phyloP scores from a whole-genome alignment of 495 filamentous ascomycete genomes.

The Cenococcum geophilum region DNA sequence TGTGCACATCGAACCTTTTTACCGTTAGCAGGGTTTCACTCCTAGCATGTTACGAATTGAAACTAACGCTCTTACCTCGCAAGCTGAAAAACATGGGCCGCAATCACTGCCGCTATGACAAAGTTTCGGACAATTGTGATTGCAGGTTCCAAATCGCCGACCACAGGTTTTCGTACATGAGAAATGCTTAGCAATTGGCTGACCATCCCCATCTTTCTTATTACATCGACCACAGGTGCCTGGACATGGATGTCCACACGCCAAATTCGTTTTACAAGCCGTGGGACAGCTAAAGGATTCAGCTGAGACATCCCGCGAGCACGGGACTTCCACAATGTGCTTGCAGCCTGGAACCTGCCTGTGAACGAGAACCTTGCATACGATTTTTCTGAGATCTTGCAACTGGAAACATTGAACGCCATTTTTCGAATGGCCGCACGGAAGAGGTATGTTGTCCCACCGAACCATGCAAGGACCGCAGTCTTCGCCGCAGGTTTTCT shows the following conservation, averaged over 20 bases:
- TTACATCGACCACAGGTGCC: too few relatives aligned
- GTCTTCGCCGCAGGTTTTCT: constrained; percentile 44
- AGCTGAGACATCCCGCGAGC: constrained; percentile 40
- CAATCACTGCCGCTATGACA: constrained; percentile 55
- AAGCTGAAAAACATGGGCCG: constrained; percentile 48
- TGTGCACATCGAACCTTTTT: constrained; percentile 51
- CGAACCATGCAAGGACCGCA: constrained; percentile 37
- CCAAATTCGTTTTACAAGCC: too few relatives aligned
- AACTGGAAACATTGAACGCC: constrained; percentile 34
- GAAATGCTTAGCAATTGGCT: not conserved
- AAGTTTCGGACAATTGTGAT: constrained; percentile 47
- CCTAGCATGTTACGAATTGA: not conserved
- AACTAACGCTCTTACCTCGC: constrained; percentile 40
- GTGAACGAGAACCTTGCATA: constrained; percentile 31
- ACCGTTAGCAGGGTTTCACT: not conserved
- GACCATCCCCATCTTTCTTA: constrained; percentile 38
- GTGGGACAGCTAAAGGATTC: not conserved
- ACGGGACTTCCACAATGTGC: constrained; percentile 50
- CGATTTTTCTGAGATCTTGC: constrained; percentile 26
- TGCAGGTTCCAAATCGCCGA: constrained; percentile 40
- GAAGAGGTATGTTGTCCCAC: constrained; percentile 34
- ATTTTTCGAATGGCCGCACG: constrained; percentile 52
- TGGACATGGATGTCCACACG: too few relatives aligned
- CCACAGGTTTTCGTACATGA: constrained; percentile 12
- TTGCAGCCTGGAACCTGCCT: constrained; percentile 48